Evolutionary conservation across 2,329 filamentous ascomycete species (phyloP).

Genomic region (Myriosclerotinia scirpicola): DNA sequence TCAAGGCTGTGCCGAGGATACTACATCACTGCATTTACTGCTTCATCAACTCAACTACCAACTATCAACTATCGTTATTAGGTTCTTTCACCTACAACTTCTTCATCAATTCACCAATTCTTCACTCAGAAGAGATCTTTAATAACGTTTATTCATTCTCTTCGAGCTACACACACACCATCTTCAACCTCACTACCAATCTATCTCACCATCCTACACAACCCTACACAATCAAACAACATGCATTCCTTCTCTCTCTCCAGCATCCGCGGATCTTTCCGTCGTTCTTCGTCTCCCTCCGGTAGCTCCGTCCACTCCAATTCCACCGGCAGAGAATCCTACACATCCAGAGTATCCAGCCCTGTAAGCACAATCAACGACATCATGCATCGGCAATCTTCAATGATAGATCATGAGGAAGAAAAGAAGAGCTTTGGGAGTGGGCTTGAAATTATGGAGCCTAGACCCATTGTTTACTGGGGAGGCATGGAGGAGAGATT

Average conservation of each 20-base stretch:
- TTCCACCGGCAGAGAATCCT: constrained; percentile 42
- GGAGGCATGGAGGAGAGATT: constrained; percentile 54
- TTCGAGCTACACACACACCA: background rate
- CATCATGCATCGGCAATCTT: constrained; percentile 58
- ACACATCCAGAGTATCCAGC: constrained; percentile 47
- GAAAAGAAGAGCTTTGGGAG: constrained; percentile 54
- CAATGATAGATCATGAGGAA: constrained; percentile 57
- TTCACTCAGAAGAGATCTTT: background rate
- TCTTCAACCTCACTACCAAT: background rate
- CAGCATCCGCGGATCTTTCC: constrained; percentile 55
- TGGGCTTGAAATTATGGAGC: constrained; percentile 59
- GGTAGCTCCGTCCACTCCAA: constrained; percentile 36
- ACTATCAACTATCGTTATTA: background rate
- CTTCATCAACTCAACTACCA: background rate
- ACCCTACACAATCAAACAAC: constrained; percentile 21
- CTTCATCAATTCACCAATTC: background rate
- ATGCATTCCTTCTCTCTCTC: constrained; percentile 47
- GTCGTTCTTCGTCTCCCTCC: constrained; percentile 48
- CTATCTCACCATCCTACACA: background rate
- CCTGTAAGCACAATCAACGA: constrained; percentile 55
- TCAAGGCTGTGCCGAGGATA: constrained; percentile 19
- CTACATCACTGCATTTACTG: constrained; percentile 4
- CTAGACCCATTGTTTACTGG: constrained; percentile 63
- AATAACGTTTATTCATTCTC: background rate
- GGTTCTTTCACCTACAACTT: background rate